Evolutionary conservation across 2,329 filamentous ascomycete species (phyloP).

Genomic region (Sarocladium kiliense): DNA sequence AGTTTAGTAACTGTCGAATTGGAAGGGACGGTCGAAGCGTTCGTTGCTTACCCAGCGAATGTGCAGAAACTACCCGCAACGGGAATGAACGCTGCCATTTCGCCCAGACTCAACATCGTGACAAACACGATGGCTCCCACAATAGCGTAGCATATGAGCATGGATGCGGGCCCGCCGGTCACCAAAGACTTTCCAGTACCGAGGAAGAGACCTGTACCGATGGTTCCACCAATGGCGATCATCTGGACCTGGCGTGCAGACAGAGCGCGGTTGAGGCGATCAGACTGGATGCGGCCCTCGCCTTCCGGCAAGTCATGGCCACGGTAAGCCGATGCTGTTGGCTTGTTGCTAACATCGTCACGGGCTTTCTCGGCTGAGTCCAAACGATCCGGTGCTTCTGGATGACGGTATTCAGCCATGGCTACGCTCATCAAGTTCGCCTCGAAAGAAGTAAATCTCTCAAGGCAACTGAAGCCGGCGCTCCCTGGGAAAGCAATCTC

Average conservation of each 20-base stretch:
- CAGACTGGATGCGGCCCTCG: not conserved
- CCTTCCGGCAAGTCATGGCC: not conserved
- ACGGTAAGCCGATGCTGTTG: not conserved
- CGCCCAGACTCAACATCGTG: not conserved
- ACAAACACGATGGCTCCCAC: not conserved
- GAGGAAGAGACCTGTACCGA: slow-evolving; percentile 14
- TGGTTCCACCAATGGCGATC: slow-evolving; percentile 1
- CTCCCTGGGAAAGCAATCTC: no score
- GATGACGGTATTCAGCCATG: slow-evolving; percentile 1
- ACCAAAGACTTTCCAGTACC: slow-evolving; percentile 14
- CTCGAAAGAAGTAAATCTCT: not conserved
- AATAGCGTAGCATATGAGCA: not conserved
- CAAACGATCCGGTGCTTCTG: not conserved
- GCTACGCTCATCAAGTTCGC: not conserved
- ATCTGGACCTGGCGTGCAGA: slow-evolving; percentile 29
- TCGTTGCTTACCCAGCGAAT: slow-evolving; percentile 28
- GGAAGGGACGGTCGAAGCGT: slow-evolving; percentile 32
- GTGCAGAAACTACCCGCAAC: slow-evolving; percentile 51
- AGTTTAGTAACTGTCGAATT: slow-evolving; percentile 39
- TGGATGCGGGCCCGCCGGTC: not conserved
- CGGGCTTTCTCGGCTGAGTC: not conserved
- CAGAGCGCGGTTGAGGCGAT: slow-evolving; percentile 11
- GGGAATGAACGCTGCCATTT: slow-evolving; percentile 18
- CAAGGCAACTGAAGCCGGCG: not conserved
- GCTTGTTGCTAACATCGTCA: not conserved